A percentile compares a stretch with the other conserved stretches of the same genome.
Evolutionary conservation across 768 basidiomycete species (phyloP).

Genomic region (Termitomyces sp.): DNA sequence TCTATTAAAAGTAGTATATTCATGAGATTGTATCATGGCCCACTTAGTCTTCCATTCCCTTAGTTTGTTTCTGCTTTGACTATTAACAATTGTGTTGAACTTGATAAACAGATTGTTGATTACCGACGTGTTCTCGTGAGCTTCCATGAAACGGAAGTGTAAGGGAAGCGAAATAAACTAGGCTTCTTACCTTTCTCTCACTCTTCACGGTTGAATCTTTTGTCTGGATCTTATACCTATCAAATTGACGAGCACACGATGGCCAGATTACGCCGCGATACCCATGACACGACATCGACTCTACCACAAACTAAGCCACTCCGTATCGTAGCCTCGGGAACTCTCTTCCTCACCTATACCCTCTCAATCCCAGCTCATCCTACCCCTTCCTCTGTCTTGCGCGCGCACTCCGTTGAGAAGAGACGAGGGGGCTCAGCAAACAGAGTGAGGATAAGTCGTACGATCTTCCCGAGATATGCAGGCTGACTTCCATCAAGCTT

Average conservation of each 20-base stretch:
- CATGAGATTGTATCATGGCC: background rate
- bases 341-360: conserved; percentile 76
- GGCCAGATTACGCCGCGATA: conserved; percentile 46
- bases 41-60: background rate
- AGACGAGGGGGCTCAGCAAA: conserved; percentile 72
- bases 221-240: background rate
- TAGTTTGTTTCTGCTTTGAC: background rate
- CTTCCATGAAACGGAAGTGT: conserved; percentile 4
- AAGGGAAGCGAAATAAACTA: conserved; percentile 17
- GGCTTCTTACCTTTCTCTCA: background rate
- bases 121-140: background rate
- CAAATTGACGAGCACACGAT: conserved; percentile 25
- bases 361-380: conserved; percentile 63
- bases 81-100: background rate
- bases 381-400: conserved; percentile 49
- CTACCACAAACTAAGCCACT: conserved; percentile 39
- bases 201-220: conserved; percentile 1
- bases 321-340: conserved; percentile 76
- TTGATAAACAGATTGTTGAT: conserved; percentile 3
- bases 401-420: conserved; percentile 70
- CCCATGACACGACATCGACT: conserved; percentile 27
- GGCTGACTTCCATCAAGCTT: conserved; percentile 30
- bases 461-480: background rate
- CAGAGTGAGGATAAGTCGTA: conserved; percentile 30
- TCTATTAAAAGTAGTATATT: conserved; percentile 30